Base-by-base conservation (phyloP, 345 rosid species). In the Clausena lansium region DNA sequence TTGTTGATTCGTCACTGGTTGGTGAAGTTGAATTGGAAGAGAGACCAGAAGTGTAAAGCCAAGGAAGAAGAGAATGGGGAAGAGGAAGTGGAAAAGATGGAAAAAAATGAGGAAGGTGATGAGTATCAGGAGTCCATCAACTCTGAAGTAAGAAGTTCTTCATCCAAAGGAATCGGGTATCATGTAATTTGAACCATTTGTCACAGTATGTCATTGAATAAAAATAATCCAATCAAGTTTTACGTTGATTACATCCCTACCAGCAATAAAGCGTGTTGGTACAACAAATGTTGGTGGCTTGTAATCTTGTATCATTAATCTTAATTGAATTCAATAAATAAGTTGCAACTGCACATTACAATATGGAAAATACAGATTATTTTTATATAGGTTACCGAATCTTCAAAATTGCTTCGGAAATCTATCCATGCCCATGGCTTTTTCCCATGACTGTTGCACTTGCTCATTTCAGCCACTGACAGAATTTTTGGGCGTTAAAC, bases 11-110 rank as follows among this genome's bases (percentile, higher is more conserved):
- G 36, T 25, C 83, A 73, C 25, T 63, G 69, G 72, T 41, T 68
- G 47, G 73, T 75, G 35, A 83, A 83, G 69, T 32, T 13, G 63
- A 77, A 61, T 17, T 76, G 79, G 76, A 79, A 27, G 69, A 68
- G 35, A 73, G 30, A 13, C 17, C 50, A 3, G 50, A 14, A 45
- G 50, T 45, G 50, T 11, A 45, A 45, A 45, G 50, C 50, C 50
- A 45, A 13, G 17, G 50, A 45, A 11, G 17, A 13, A 13, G 50
- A 45, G 17, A 11, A 45, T 3, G 50, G 15, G 50, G 50, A 59
- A 45, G 22, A 19, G 15, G 20, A 32, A 38, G 9, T 27, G 24
- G 41, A n/a, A 28, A 41, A 38, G 25, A 39, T 38, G 41, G n/a
- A 36, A 15, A 7, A 13, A 39, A 38, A 22, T 3, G 71, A 9